These are phyloP conservation scores for Talaromyces liani DNA, from an alignment of 495 filamentous ascomycete species.

Conservation along the genomic window DNA sequence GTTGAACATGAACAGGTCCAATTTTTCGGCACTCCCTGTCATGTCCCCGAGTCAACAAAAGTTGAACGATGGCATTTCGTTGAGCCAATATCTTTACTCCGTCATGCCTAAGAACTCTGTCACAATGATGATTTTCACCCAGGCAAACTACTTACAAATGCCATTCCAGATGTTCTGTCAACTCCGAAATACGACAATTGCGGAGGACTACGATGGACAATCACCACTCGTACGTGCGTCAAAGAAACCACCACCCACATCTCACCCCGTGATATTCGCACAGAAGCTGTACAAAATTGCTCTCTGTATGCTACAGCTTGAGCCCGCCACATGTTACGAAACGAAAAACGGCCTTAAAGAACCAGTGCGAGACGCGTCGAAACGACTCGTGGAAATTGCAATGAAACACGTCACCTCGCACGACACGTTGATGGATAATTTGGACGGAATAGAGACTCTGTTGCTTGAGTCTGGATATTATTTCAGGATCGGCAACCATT, in stretches of 20 bases:
- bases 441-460: slow-evolving; percentile 44
- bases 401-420: slow-evolving; percentile 37
- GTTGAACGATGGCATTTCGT: not conserved
- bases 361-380: slow-evolving; percentile 21
- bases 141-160: not conserved
- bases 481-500: slow-evolving; percentile 33
- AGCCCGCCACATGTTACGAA: slow-evolving; percentile 17
- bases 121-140: not conserved
- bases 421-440: slow-evolving; percentile 39
- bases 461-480: slow-evolving; percentile 35
- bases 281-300: slow-evolving; percentile 38
- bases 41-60: not conserved
- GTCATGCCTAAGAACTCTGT: not conserved
- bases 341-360: slow-evolving; percentile 20
- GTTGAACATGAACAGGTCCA: not conserved
- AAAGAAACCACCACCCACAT: slow-evolving; percentile 17
- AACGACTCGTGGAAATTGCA: slow-evolving; percentile 27
- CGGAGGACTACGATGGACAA: not conserved
- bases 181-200: not conserved
- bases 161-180: not conserved
- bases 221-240: not conserved
- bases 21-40: not conserved
- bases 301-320: slow-evolving; percentile 40
- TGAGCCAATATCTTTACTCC: not conserved
- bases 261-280: slow-evolving; percentile 38